These are phyloP conservation scores for Maudiozyma saulgeensis DNA, from an alignment of 805 yeast genomes.

Conservation along the genomic window DNA sequence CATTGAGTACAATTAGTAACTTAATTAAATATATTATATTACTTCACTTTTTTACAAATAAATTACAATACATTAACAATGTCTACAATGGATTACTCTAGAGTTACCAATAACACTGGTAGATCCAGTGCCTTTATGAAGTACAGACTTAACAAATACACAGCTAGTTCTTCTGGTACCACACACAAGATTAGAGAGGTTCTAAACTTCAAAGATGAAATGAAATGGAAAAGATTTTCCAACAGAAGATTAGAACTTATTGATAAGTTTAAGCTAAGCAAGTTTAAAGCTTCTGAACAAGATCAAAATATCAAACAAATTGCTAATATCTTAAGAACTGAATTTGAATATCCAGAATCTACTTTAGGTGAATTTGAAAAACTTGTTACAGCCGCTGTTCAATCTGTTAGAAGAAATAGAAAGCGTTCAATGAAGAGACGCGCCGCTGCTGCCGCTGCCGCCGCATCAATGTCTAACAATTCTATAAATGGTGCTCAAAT, in stretches of 20 bases:
- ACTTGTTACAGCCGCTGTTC: slow-evolving; percentile 86
- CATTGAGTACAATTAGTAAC: too few species aligned
- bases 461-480: neutral
- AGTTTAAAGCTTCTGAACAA: slow-evolving; percentile 83
- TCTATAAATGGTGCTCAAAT: neutral
- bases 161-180: slow-evolving; percentile 23
- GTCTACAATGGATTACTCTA: slow-evolving; percentile 2
- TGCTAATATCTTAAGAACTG: slow-evolving; percentile 64
- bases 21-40: neutral
- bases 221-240: slow-evolving; percentile 78
- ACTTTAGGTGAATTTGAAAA: slow-evolving; percentile 71
- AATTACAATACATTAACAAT: neutral
- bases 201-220: slow-evolving; percentile 69
- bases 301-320: slow-evolving; percentile 70
- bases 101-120: neutral
- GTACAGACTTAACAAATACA: slow-evolving; percentile 2
- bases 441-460: slow-evolving; percentile 2
- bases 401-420: slow-evolving; percentile 82
- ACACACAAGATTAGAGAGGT: slow-evolving; percentile 36
- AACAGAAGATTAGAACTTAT: slow-evolving; percentile 81
- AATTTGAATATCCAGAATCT: slow-evolving; percentile 57
- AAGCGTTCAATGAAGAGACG: slow-evolving; percentile 45
- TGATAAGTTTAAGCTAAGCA: slow-evolving; percentile 50
- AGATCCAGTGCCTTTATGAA: slow-evolving; percentile 2
- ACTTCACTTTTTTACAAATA: neutral